Base-by-base conservation (phyloP, 495 filamentous ascomycete genomes). In the Penicillium desertorum region DNA sequence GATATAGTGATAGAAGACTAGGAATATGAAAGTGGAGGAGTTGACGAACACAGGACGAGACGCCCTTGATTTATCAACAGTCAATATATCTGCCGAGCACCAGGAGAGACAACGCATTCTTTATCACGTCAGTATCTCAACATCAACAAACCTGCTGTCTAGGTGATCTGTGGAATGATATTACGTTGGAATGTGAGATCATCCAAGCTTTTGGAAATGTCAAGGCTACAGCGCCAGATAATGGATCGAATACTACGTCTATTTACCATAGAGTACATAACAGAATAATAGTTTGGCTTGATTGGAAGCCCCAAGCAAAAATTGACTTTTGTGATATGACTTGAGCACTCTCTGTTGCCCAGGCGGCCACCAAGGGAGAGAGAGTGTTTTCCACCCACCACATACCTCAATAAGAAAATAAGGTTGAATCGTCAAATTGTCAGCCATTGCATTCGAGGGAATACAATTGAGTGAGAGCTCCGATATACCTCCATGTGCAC, bases 121-220 rank as follows among this genome's bases (percentile, higher is more conserved):
- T 51, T 11, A 14, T 3, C 10, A 23, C 19, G 42, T 12, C 8
- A 19, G 17, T 41, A 12, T 34, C 2, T 19, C 4, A 12, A 11
- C 16, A 47, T 51, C 50, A 57, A 57, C 29, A 51, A 36, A 30
- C 12, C 19, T 19, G 46, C 37, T 45, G 45, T 9, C 46, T 42
- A 14, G 46, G 47, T 29, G 17, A 51, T 45, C 3, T 20, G 37
- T 39, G 53, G 53, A 55, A 55, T 55, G 53, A 8, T 16, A 20
- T 39, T 22, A 46, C 9, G 10, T 20, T 29, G 53, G 53, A 55
- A 55, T 55, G 53, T 55, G 42, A 54, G 30, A 10, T 10, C 32
- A 29, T 19, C 22, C 34, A 29, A 27, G 27, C 8, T 53, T 14
- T 32, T 14, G 20, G 9, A 20, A 11, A 22, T 32, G 29, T 17